phyloP scores from a whole-genome alignment of 2,329 filamentous ascomycete genomes.

The Penicillium glabrum region DNA sequence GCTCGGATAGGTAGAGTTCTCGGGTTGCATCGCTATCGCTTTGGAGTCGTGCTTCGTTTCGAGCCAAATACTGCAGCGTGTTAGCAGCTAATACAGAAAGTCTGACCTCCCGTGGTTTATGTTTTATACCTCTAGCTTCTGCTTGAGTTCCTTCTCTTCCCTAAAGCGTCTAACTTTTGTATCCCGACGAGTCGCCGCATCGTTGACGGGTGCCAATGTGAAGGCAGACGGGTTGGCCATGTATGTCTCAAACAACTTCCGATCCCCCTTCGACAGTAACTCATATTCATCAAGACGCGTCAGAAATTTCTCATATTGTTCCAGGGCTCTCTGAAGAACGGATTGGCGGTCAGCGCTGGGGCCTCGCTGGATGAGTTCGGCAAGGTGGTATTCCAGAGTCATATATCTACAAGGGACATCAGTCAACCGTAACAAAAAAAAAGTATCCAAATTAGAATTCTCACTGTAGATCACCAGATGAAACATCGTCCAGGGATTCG shows the following conservation, averaged over 20 bases:
- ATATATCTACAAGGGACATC: slow-evolving; percentile 60
- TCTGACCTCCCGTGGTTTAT: slow-evolving; percentile 25
- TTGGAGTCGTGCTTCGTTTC: slow-evolving; percentile 61
- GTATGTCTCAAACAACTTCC: slow-evolving; percentile 70
- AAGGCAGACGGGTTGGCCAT: slow-evolving; percentile 71
- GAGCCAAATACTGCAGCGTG: slow-evolving; percentile 53
- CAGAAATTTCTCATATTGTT: slow-evolving; percentile 76
- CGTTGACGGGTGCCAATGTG: slow-evolving; percentile 65
- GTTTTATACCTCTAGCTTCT: slow-evolving; percentile 68
- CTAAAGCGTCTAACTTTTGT: slow-evolving; percentile 84
- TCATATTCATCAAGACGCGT: slow-evolving; percentile 75
- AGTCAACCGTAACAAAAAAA: slow-evolving; percentile 1
- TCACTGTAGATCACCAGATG: slow-evolving; percentile 79
- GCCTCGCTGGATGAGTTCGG: slow-evolving; percentile 70
- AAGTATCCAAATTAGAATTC: background rate
- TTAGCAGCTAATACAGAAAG: slow-evolving; percentile 23
- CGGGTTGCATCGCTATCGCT: slow-evolving; percentile 84
- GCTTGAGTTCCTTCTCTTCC: slow-evolving; percentile 80
- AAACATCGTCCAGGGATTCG: slow-evolving; percentile 81
- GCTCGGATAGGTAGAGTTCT: slow-evolving; percentile 72
- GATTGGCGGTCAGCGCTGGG: slow-evolving; percentile 64
- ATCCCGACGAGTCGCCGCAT: slow-evolving; percentile 70
- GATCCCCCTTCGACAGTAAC: slow-evolving; percentile 65
- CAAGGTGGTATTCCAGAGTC: slow-evolving; percentile 72
- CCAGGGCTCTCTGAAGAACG: slow-evolving; percentile 63